Base-by-base conservation (phyloP, 371 early-diverging fungal genomes). In the Chytridium lagenaria region DNA sequence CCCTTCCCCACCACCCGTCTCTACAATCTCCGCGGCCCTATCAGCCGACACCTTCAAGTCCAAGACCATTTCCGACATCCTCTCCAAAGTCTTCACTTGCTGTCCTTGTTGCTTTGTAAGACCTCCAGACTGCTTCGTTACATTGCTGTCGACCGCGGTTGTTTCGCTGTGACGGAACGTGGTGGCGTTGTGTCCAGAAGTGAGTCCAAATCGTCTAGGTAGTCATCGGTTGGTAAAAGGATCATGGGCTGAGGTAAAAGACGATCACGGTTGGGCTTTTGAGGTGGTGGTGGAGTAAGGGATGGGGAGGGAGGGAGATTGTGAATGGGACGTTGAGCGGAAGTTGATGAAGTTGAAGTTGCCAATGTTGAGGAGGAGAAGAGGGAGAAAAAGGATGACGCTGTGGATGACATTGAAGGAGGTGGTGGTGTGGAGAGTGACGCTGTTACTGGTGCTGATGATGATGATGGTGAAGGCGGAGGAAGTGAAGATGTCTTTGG, bases 401-500 rank as follows among this genome's bases (percentile, higher is more conserved):
- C 44, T 12, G 44, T 7, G 19, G 44, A 44, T 44, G 19, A 19
- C 44, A 19, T 12, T 44, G 44, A 44, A 19, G 44, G 7, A 7
- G 44, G 19, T 44, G 55, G 26, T 55, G 55, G 30, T 23, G 55
- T 55, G n/a, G n/a, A n/a, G n/a, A n/a, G n/a, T n/a, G n/a, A n/a
- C n/a, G n/a, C n/a, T n/a, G n/a, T n/a, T n/a, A n/a, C n/a, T 28
- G 19, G 55, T 5, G 55, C 10, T 16, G 23, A 26, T 55, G 30
- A 28, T 28, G 30, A 16, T 26, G 55, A 5, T 26, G 55, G 26
- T 55, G 55, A 26, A 5, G 55, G 55, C 26, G 55, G 55, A 16
- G 55, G 55, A 26, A 55, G 55, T 10, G 55, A 16, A 16, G 55
- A 44, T 19, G 44, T 44, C 19, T 7, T 44, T 44, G 7, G 44